Conservation (phyloP, 2,329 filamentous ascomycete genomes). For the Xylaria sp. region DNA sequence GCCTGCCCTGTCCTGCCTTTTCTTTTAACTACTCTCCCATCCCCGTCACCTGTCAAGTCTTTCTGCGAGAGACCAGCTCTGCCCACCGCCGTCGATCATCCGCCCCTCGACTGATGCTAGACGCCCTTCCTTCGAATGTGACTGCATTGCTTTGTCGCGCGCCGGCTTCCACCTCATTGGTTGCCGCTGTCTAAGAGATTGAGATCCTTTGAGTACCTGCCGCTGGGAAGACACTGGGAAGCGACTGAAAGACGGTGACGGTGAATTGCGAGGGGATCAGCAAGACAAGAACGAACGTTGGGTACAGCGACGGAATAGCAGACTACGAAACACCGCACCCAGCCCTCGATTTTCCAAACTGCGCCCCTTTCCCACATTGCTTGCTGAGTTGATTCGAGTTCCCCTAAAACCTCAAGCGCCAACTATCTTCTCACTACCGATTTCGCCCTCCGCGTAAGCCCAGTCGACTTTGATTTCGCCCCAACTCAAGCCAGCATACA, state of each 20-base stretch:
- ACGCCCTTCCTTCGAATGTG: conserved; percentile 27
- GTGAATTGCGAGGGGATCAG: conserved; percentile 5
- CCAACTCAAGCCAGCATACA: conserved; percentile 27
- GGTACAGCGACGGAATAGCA: background rate
- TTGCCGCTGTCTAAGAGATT: conserved; percentile 23
- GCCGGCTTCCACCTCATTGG: conserved; percentile 27
- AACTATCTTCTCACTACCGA: conserved; percentile 20
- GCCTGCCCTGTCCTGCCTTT: conserved; percentile 29
- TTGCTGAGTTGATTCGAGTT: conserved; percentile 16
- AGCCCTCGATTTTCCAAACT: background rate
- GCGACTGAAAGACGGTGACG: conserved; percentile 8
- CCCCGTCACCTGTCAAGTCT: conserved; percentile 34
- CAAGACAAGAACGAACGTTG: conserved; percentile 12
- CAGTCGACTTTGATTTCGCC: conserved; percentile 39
- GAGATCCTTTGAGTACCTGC: conserved; percentile 21
- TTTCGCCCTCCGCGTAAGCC: conserved; percentile 18
- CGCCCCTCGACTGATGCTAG: conserved; percentile 22
- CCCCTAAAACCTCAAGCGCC: background rate
- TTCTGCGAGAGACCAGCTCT: conserved; percentile 36
- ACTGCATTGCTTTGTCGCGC: conserved; percentile 30
- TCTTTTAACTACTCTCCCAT: conserved; percentile 36
- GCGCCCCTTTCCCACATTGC: background rate
- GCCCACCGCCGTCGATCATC: conserved; percentile 32
- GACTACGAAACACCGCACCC: background rate
- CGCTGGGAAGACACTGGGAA: conserved; percentile 11